Evolutionary conservation across 2,329 filamentous ascomycete genomes (phyloP).

Genomic region (Arthrobotrys musiformis): DNA sequence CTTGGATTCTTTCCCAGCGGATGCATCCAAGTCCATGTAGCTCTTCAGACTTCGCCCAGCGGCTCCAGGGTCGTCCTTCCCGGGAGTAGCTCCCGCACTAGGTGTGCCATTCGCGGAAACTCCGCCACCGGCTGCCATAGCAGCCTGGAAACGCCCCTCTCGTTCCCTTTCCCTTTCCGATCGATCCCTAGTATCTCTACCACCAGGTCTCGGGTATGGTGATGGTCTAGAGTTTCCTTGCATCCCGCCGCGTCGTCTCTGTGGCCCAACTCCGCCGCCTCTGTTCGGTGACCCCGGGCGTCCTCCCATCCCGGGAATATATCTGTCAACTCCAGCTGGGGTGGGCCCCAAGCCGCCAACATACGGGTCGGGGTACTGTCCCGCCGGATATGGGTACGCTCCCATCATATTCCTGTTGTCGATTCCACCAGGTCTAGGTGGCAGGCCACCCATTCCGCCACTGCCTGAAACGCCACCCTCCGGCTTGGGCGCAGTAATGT

Average conservation of each 20-base stretch:
- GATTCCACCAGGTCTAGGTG: conserved; percentile 33
- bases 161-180: conserved; percentile 62
- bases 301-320: conserved; percentile 56
- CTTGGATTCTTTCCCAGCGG: conserved; percentile 71
- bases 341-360: conserved; percentile 57
- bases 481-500: conserved; percentile 86
- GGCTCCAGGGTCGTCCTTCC: conserved; percentile 83
- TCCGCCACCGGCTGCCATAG: conserved; percentile 63
- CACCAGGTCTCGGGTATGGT: conserved; percentile 49
- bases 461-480: conserved; percentile 68
- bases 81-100: conserved; percentile 79
- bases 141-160: conserved; percentile 67
- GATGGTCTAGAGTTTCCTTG: conserved; percentile 40
- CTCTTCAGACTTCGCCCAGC: conserved; percentile 93
- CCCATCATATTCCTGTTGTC: conserved; percentile 52
- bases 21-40: conserved; percentile 96
- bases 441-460: conserved; percentile 53
- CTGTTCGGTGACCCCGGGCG: conserved; percentile 54
- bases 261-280: conserved; percentile 51
- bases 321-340: conserved; percentile 58
- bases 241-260: conserved; percentile 49
- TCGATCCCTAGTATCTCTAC: conserved; percentile 49
- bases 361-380: conserved; percentile 57
- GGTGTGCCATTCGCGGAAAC: conserved; percentile 78
- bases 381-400: conserved; percentile 44